phyloP scores from a whole-genome alignment of 306 rosid genomes.

The Dryas octopetala region DNA sequence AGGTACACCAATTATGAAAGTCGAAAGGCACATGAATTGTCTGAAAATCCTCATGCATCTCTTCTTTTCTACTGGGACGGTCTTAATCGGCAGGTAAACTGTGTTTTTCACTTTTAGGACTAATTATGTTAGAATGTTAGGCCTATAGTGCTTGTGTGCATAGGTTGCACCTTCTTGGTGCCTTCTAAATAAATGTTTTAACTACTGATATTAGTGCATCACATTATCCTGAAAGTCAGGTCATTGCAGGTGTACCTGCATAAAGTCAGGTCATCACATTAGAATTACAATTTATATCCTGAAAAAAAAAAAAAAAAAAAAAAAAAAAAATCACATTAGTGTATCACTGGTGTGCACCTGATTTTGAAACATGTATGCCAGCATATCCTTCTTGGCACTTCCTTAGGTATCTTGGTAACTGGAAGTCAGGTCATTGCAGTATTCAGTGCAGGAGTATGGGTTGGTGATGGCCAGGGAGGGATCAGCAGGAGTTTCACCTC shows the following conservation, averaged over 20 bases:
- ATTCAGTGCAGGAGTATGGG: no score
- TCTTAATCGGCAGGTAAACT: conserved; percentile 72
- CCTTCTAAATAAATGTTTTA: neutral
- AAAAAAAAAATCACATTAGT: neutral
- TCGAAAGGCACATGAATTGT: conserved; percentile 69
- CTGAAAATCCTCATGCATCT: conserved; percentile 81
- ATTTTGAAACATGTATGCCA: neutral
- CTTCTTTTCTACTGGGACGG: conserved; percentile 93
- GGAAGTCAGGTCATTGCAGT: no score
- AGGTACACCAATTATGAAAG: conserved; percentile 97
- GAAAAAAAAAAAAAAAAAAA: neutral
- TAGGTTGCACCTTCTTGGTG: neutral
- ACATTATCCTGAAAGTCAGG: no score
- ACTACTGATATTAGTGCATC: neutral
- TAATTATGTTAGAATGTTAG: neutral
- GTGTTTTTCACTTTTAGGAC: conserved; percentile 1
- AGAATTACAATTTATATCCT: neutral
- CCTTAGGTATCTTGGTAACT: no score
- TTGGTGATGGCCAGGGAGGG: neutral
- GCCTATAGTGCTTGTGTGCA: neutral
- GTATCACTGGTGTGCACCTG: neutral
- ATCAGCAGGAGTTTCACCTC: neutral
- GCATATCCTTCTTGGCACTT: neutral
- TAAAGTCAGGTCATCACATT: neutral
- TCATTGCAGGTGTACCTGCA: no score